Evolutionary conservation across 768 basidiomycete species (phyloP), one percentile per base, ranked within the genome.

Genomic region (Mycena vitilis): DNA sequence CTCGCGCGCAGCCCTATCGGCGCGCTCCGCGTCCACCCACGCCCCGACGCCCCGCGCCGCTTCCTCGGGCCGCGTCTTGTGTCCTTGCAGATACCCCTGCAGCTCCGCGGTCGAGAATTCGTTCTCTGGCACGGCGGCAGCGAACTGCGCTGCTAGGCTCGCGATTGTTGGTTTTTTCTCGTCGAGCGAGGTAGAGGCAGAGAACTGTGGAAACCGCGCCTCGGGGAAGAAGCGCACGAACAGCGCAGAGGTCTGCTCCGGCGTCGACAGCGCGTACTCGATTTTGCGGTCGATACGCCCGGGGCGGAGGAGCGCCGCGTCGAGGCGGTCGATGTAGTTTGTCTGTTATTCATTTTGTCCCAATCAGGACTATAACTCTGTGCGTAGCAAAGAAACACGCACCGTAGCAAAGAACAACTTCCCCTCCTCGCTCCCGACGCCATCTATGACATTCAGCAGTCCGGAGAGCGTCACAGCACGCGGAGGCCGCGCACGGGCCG

Each of bases 381-480:
- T 45, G 49, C 51, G 15, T 2, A 34, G 40, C 54, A 15, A 13
- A 23, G 15, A 30, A 38, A 40, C 16, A 69, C 83, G 53, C 53
- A 86, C 86, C 12, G 89, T 90, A 0, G 87, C 87, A 63, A 90
- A 89, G 70, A 88, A 85, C 18, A 90, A 75, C 66, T 86, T 87
- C 13, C 89, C 89, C 72, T 89, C 88, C 68, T 89, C 87, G 73
- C 87, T 87, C 4, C 85, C 86, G 15, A 88, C 84, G 4, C 88
- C 88, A 71, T 90, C 88, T 23, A 89, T 77, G 9, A 88, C 85
- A 72, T 90, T 90, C 37, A 90, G 73, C 12, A 89, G 74, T 0
- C 87, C 87, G 1, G 85, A 86, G 13, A 90, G 79, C 2, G 87
- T 89, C 36, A 88, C 84, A 0, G 76, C 73, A 1, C 78, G 80